Percentiles rank a stretch among this genome's conserved stretches.
phyloP scores from a whole-genome alignment of 148 eudicot species.

The Heliamphora exappendiculata region DNA sequence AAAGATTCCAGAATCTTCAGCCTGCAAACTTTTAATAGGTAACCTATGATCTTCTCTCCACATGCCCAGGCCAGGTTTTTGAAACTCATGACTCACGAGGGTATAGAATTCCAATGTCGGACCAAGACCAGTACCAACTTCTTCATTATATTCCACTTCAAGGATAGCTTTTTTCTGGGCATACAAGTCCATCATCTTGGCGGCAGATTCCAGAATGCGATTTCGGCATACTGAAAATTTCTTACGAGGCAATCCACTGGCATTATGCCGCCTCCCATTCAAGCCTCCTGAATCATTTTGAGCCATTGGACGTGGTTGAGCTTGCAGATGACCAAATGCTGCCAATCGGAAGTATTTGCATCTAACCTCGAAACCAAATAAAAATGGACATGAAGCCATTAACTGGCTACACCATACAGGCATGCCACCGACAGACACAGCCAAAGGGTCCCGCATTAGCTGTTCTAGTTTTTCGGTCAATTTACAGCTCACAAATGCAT shows the following conservation, averaged over 20 bases:
- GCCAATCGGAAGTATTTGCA: conserved; percentile 73
- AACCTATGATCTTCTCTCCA: conserved; percentile 69
- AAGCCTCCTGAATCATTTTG: conserved; percentile 29
- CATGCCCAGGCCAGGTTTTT: conserved; percentile 66
- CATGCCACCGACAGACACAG: conserved; percentile 66
- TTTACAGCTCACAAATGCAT: conserved; percentile 67
- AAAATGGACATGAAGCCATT: conserved; percentile 62
- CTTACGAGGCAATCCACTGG: conserved; percentile 48
- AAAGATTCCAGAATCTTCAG: conserved; percentile 24
- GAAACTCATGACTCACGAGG: conserved; percentile 76
- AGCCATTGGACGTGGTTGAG: conserved; percentile 32
- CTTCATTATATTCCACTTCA: conserved; percentile 87
- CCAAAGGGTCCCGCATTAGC: conserved; percentile 77
- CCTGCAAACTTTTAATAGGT: conserved; percentile 21
- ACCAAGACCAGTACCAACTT: conserved; percentile 98
- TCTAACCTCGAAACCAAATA: conserved; percentile 77
- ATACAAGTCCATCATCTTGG: conserved; percentile 75
- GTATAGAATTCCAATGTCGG: conserved; percentile 95
- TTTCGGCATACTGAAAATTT: conserved; percentile 61
- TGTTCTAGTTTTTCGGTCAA: conserved; percentile 87
- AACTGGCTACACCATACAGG: conserved; percentile 85
- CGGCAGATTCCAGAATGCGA: conserved; percentile 63
- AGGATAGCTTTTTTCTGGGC: conserved; percentile 56
- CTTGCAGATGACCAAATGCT: conserved; percentile 54
- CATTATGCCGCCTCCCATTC: conserved; percentile 43